Conservation (phyloP, 1,284 basidiomycete species). For the Sphaerobolus stellatus region DNA sequence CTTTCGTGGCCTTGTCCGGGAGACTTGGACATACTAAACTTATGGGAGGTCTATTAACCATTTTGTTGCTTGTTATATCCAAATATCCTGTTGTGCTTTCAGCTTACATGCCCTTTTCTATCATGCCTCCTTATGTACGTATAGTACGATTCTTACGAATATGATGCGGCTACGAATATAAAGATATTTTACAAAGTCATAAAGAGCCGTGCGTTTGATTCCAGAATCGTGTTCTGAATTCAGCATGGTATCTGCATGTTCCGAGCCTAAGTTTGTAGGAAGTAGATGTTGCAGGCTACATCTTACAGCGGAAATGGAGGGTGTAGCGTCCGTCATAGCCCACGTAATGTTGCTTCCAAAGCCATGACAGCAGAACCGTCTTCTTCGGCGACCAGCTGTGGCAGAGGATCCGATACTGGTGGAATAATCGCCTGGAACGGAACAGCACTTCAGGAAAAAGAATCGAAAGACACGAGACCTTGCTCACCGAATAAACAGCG, state of each 20-base stretch:
- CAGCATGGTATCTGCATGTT: too few relatives aligned
- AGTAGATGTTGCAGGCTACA: neutral
- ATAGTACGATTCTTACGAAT: slow-evolving; percentile 9
- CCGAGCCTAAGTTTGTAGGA: neutral
- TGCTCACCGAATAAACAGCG: neutral
- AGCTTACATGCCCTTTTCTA: too few relatives aligned
- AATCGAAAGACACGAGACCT: neutral
- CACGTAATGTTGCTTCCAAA: neutral
- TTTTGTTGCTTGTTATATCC: too few relatives aligned
- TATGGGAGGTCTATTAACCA: too few relatives aligned
- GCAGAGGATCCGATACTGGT: too few relatives aligned
- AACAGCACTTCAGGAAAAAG: neutral
- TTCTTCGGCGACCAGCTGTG: neutral
- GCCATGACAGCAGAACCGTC: neutral
- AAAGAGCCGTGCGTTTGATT: neutral
- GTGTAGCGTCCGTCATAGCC: neutral
- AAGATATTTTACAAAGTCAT: neutral
- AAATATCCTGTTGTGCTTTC: too few relatives aligned
- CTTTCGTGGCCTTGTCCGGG: slow-evolving; percentile 3
- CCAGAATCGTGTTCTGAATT: too few relatives aligned
- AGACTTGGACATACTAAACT: too few relatives aligned
- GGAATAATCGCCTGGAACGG: neutral
- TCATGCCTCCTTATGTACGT: slow-evolving; percentile 11
- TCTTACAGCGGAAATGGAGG: neutral
- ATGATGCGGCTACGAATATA: slow-evolving; percentile 5